Evolutionary conservation across 306 rosid species (phyloP).

Genomic region (Quercus parvula): DNA sequence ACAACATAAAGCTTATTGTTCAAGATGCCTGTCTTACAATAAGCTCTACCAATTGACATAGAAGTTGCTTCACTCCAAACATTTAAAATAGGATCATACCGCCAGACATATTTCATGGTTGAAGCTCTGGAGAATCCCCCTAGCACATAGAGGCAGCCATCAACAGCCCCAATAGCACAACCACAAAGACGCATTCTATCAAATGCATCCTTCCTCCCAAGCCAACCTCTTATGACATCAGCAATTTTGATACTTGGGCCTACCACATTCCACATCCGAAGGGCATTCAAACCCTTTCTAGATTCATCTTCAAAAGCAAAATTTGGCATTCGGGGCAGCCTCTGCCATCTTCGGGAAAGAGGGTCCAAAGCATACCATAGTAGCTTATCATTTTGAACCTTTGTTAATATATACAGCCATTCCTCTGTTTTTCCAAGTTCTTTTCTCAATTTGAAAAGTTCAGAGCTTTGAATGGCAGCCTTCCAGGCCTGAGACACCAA

Average conservation of each 20-base stretch:
- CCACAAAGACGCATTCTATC: constrained; percentile 41
- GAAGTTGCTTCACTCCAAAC: constrained; percentile 36
- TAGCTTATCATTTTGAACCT: constrained; percentile 31
- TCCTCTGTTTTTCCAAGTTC: constrained; percentile 40
- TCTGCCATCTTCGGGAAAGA: constrained; percentile 35
- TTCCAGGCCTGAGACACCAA: constrained; percentile 37
- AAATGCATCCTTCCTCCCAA: constrained; percentile 33
- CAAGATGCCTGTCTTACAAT: constrained; percentile 38
- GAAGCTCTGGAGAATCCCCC: constrained; percentile 50
- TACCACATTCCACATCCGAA: constrained; percentile 29
- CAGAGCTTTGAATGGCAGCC: constrained; percentile 26
- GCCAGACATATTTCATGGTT: constrained; percentile 41
- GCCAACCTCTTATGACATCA: constrained; percentile 32
- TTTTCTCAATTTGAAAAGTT: constrained; percentile 32
- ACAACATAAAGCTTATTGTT: constrained; percentile 43
- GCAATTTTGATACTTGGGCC: constrained; percentile 34
- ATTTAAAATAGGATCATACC: constrained; percentile 39
- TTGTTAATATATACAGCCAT: constrained; percentile 42
- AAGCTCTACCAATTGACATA: constrained; percentile 45
- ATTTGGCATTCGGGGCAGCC: constrained; percentile 39
- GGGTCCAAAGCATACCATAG: constrained; percentile 45
- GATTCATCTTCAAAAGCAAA: constrained; percentile 31
- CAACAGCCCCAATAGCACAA: constrained; percentile 41
- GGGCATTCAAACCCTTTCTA: constrained; percentile 26
- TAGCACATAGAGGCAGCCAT: constrained; percentile 40